Base-by-base conservation (phyloP, 1,284 basidiomycete genomes). In the Athelia sp. region DNA sequence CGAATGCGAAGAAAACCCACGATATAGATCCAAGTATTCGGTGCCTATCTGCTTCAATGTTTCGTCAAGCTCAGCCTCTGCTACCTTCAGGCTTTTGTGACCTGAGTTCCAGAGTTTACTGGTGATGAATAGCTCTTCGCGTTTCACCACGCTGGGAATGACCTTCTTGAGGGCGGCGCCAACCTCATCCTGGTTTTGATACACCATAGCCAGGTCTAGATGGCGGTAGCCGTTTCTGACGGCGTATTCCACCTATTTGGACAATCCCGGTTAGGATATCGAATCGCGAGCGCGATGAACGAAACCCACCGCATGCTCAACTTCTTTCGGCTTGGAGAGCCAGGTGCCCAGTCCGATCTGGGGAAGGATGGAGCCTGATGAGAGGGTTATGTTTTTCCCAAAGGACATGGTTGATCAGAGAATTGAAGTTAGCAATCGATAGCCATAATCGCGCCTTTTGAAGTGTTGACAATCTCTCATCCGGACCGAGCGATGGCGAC, bases 261-360 rank as follows among this genome's bases (percentile, higher is more conserved):
- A n/a, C 18, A 45, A 29, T 36, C 46, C 44, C 18, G 48, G 48
- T 48, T 22, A 51, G 24, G 47, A 50, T 18, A 45, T 47, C 43
- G 46, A 35, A 24, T 42, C 17, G 45, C 32, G 26, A 19, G 36
- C 36, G 40, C 14, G 21, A 46, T 17, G 21, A 49, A 21, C 18
- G n/a, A 18, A 17, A 71, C 79, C 43, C 60, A 87, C 84, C 49
- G 90, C 86, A 46, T 77, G 74, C 67, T 85, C 84, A 49, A 92
- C 91, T 64, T 93, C 86, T 22, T 83, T 75, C 15, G 86, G 84
- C 61, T 82, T 73, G 21, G 87, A 86, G 47, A 83, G 74, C 90
- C 90, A 93, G 23, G 90, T 93, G 9, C 90, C 90, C 38, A 92
- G 76, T 43, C 91, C 91, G 59, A 90, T 81, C 67, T 85, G 80